Conservation (phyloP, 306 rosid genomes). For the Trifolium dubium region DNA sequence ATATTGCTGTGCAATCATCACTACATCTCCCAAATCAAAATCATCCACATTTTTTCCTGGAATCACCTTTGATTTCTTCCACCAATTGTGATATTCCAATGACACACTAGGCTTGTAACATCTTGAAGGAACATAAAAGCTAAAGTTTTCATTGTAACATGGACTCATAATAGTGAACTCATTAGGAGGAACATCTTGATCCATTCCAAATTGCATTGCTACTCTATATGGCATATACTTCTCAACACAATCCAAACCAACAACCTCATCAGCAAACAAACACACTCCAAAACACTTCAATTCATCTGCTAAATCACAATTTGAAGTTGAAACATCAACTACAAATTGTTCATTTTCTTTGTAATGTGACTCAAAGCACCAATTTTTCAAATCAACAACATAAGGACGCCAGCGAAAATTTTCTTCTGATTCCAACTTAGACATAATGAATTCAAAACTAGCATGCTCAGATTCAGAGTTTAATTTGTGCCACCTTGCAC, state of each 20-base stretch:
- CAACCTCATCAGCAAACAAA: constrained; percentile 41
- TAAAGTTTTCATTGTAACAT: constrained; percentile 11
- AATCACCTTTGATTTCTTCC: neutral
- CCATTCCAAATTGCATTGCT: constrained; percentile 52
- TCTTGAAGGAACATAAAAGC: constrained; percentile 43
- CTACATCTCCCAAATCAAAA: constrained; percentile 18
- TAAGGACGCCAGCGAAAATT: constrained; percentile 50
- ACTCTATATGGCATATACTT: constrained; percentile 50
- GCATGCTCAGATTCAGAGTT: constrained; percentile 1
- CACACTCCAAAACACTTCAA: constrained; percentile 40
- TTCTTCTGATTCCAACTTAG: constrained; percentile 29
- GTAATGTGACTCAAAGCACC: constrained; percentile 37
- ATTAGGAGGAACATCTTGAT: constrained; percentile 51
- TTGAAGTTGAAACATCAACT: constrained; percentile 19
- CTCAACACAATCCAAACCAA: constrained; percentile 44
- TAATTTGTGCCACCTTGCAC: constrained; percentile 39
- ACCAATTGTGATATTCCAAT: constrained; percentile 31
- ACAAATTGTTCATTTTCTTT: constrained; percentile 40
- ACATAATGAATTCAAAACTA: neutral
- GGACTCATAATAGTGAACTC: neutral
- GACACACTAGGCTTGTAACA: constrained; percentile 37
- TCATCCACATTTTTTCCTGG: neutral
- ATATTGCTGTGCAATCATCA: constrained; percentile 16
- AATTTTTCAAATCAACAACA: constrained; percentile 23
- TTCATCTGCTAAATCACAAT: constrained; percentile 27